Evolutionary conservation across 1,284 basidiomycete genomes (phyloP), one percentile per base, ranked within the genome.

Genomic region (Cutaneotrichosporon cyanovorans): DNA sequence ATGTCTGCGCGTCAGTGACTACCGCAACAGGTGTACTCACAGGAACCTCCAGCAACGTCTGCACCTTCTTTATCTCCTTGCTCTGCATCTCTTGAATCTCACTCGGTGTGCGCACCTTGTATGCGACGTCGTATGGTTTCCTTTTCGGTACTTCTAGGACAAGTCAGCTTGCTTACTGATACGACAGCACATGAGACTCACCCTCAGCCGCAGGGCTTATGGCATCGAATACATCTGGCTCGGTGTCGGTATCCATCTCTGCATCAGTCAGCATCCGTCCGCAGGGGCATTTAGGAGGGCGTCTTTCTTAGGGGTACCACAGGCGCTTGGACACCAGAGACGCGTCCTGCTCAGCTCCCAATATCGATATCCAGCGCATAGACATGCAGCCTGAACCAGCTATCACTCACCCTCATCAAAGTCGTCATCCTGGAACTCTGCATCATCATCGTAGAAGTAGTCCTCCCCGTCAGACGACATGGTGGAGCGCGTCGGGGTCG

Each of bases 1-100:
- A 73, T 30, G 72, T 65, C 75, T 74, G 46, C 10, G 21, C 4
- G 14, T 7, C 10, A 30, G 30, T 46, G 61, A 7, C 12, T 7
- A 28, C 12, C 25, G 25, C 25, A 12, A 28, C 12, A 46, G 42
- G 53, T 53, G 37, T 43, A 78, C 87, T 69, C 59, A 87, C 86
- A 44, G 89, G 84, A 40, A 91, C 82, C 30, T 87, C 87, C 25
- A 90, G 82, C 58, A 95, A 83, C 23, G 82, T 80, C 58, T 81
- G 79, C 55, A 93, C 84, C 68, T 91, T 81, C n/a, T 84, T 82
- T 37, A 89, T 75, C 61, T 91, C 86, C 49, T 75, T 71, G 46
- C 76, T 74, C 79, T 92, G 88, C 62, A 83, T 80, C 55, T 77
- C 79, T 73, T 84, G 80, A 48, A 96, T 80, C 33, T 82, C 80